phyloP scores from a whole-genome alignment of 2,329 filamentous ascomycete species.

The Colletotrichum tofieldiae region DNA sequence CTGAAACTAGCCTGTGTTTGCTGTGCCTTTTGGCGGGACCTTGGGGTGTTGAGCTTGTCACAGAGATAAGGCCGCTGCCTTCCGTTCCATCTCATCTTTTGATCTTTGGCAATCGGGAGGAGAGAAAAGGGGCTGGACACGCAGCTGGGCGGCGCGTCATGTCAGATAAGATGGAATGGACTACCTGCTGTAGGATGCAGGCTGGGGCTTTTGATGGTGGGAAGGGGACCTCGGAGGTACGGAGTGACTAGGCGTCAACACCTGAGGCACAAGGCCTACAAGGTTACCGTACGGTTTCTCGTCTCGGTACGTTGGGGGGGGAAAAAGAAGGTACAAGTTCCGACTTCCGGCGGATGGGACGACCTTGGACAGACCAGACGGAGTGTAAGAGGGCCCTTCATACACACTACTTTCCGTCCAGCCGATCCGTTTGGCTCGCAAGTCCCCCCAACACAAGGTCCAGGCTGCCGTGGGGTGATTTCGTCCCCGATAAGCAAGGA shows the following conservation, averaged over 20 bases:
- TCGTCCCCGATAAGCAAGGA: constrained; percentile 26
- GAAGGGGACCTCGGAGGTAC: not conserved
- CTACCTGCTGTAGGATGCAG: constrained; percentile 3
- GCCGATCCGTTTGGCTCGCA: constrained; percentile 31
- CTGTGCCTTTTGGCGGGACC: constrained; percentile 4
- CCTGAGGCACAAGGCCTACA: not conserved
- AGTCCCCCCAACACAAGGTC: constrained; percentile 5
- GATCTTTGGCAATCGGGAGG: constrained; percentile 2
- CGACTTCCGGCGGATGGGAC: constrained; percentile 33
- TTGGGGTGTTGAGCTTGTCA: not conserved
- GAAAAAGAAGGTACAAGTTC: constrained; percentile 16
- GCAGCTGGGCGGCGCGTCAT: constrained; percentile 9
- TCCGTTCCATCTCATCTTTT: constrained; percentile 3
- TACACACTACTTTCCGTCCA: constrained; percentile 24
- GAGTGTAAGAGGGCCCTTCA: not conserved
- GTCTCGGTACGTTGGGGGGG: not conserved
- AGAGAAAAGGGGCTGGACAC: constrained; percentile 1
- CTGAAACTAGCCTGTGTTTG: constrained; percentile 31
- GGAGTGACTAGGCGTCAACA: not conserved
- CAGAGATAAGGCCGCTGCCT: constrained; percentile 26
- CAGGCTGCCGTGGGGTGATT: constrained; percentile 23
- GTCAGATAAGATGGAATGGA: constrained; percentile 10
- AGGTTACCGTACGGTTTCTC: not conserved
- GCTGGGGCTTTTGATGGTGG: constrained; percentile 5
- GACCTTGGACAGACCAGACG: constrained; percentile 15